phyloP scores from a whole-genome alignment of 2,329 filamentous ascomycete genomes.

The Claviceps spartinae region DNA sequence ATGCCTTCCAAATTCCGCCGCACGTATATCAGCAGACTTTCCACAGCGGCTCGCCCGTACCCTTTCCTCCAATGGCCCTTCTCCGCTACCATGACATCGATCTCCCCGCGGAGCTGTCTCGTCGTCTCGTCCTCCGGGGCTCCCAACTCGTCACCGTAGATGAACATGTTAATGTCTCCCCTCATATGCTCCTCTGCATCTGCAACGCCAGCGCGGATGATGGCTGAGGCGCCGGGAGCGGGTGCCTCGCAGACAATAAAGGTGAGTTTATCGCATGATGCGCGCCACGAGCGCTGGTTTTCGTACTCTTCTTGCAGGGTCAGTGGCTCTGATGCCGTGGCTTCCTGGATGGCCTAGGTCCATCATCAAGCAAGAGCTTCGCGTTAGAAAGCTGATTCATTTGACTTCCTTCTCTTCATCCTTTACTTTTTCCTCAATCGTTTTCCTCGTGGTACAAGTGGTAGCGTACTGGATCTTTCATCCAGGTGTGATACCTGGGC shows the following conservation, averaged over 20 bases:
- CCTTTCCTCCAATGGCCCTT: slow-evolving; percentile 44
- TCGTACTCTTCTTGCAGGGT: slow-evolving; percentile 69
- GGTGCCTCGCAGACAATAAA: slow-evolving; percentile 67
- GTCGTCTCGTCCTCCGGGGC: slow-evolving; percentile 2
- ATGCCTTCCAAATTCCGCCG: slow-evolving; percentile 37
- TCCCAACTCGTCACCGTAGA: slow-evolving; percentile 28
- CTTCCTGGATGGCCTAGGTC: slow-evolving; percentile 56
- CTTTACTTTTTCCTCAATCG: background rate
- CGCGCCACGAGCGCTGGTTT: slow-evolving; percentile 82
- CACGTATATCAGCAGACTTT: slow-evolving; percentile 59
- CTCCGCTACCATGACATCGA: slow-evolving; percentile 77
- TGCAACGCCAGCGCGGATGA: slow-evolving; percentile 23
- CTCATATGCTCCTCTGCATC: slow-evolving; percentile 49
- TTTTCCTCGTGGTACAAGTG: background rate
- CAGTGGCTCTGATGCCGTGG: slow-evolving; percentile 79
- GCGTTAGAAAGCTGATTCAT: background rate
- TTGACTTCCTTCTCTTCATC: slow-evolving; percentile 8
- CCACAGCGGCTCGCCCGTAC: slow-evolving; percentile 49
- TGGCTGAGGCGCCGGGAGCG: background rate
- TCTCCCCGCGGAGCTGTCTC: slow-evolving; percentile 47
- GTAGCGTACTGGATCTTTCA: slow-evolving; percentile 56
- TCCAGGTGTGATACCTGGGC: slow-evolving; percentile 74
- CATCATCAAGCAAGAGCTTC: too few species aligned
- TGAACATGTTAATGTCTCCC: slow-evolving; percentile 71
- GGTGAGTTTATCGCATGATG: slow-evolving; percentile 73